Base-by-base conservation (phyloP, 1,284 basidiomycete genomes). In the Puccinia triticina region DNA sequence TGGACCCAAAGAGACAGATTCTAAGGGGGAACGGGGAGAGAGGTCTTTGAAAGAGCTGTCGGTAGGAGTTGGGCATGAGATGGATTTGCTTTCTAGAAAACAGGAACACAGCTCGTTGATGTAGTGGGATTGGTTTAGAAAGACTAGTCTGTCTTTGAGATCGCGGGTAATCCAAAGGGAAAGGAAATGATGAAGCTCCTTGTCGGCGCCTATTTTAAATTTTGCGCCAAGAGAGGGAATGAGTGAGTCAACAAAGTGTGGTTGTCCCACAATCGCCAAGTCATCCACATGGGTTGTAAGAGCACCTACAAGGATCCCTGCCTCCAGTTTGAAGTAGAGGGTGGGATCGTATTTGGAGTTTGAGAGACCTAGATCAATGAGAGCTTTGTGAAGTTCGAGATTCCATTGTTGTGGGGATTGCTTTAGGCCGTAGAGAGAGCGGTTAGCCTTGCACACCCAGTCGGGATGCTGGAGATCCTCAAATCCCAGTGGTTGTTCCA, bases 351-450 rank as follows among this genome's bases (percentile, higher is more conserved):
- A 64, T 26, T 61, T 66, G 2, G 75, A 77, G 37, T 66, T 32
- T 11, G 26, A 48, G 11, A 77, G 75, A 7, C 75, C 75, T 40
- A 66, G 23, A n/a, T n/a, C 12, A 8, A 21, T n/a, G 7, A 77
- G 59, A 14, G 57, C 75, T 21, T 16, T n/a, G 23, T 66, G 21
- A 0, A 78, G 46, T 53, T 67, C 77, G 4, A 50, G 12, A n/a
- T 78, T 53, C 77, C 77, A 78, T 55, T 48, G 59, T 46, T 59
- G 23, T 12, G 77, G 77, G 2, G 59, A 69, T 69, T 78, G 64
- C 29, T 67, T 78, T 1, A 78, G 48, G 23, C 77, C 64, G 32
- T 78, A 78, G 12, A 78, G 21, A 2, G 77, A 48, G 1, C 29
- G n/a, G 10, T n/a, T 32, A n/a, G 69, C 61, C 29, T 78, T 8